Conservation (phyloP, 1,139 yeast genomes). For the Lodderomyces jiufengensis region DNA sequence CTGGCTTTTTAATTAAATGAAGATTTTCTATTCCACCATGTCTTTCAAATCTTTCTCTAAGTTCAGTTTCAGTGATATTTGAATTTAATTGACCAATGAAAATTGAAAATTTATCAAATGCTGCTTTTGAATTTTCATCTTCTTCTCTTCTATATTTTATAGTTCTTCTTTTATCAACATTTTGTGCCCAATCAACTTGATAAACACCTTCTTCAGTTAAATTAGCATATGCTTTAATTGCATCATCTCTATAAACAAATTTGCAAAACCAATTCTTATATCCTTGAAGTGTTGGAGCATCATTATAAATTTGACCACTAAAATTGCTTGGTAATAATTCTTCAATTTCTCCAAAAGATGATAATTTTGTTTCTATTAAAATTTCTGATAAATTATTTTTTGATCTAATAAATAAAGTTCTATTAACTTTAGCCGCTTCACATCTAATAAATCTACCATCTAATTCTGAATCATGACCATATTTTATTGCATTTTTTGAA, state of each 20-base stretch:
- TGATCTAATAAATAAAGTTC: slow-evolving; percentile 64
- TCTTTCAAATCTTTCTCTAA: slow-evolving; percentile 54
- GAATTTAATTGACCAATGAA: slow-evolving; percentile 72
- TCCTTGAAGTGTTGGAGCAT: slow-evolving; percentile 9
- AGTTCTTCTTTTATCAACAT: slow-evolving; percentile 41
- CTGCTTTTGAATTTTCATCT: slow-evolving; percentile 10
- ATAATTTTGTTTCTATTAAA: slow-evolving; percentile 37
- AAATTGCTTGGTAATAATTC: slow-evolving; percentile 52
- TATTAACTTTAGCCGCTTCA: slow-evolving; percentile 86
- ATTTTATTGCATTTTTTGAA: slow-evolving; percentile 62
- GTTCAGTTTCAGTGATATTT: slow-evolving; percentile 48
- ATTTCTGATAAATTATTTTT: slow-evolving; percentile 20
- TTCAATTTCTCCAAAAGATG: slow-evolving; percentile 71
- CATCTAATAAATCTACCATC: slow-evolving; percentile 80
- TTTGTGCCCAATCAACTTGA: slow-evolving; percentile 82
- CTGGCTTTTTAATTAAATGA: slow-evolving; percentile 47
- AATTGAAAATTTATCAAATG: slow-evolving; percentile 66
- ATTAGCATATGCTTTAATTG: slow-evolving; percentile 78
- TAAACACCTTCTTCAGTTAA: slow-evolving; percentile 52
- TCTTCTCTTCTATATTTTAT: slow-evolving; percentile 4
- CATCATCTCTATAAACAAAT: slow-evolving; percentile 85
- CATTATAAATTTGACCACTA: slow-evolving; percentile 26
- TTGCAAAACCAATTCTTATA: slow-evolving; percentile 70
- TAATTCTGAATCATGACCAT: slow-evolving; percentile 66
- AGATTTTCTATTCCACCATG: slow-evolving; percentile 65